Evolutionary conservation across 2,329 filamentous ascomycete species (phyloP), one percentile per base, ranked within the genome.

Genomic region (Byssothecium circinans): DNA sequence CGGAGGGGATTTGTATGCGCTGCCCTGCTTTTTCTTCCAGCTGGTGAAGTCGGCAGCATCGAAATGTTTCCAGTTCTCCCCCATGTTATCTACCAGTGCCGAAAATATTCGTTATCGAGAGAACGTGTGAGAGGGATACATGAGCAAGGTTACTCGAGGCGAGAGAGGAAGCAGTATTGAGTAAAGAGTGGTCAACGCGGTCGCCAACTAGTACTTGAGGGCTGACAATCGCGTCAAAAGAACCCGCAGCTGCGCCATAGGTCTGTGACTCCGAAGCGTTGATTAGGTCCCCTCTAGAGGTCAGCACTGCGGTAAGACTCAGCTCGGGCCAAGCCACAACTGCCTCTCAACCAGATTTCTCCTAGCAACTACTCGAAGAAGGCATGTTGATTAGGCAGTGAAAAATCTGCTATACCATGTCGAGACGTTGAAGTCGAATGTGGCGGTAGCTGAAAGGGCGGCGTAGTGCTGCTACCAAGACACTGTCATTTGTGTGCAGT

Each of bases 31-130:
- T 23, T 41, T 53, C 41, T 61, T 65, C 48, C 62, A 54, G 14
- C 45, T 43, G 37, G 53, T 56, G 46, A 57, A 61, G 4, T 62
- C 60, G 8, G 63, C 58, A 4, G 59, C 55, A 46, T 62, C 53
- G 47, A 62, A 62, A 30, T 61, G 60, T 20, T 51, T 61, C 27
- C 50, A 43, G 27, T 52, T 56, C 34, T 52, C 53, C 19, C 48
- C 50, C 57, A 62, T 68, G 27, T 53, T 45, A 44, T 10, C 23
- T 17, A 12, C 19, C 20, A 8, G 14, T 38, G 34, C 35, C 18
- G 29, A 36, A 36, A 43, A 6, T 12, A 29, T 8, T 4, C 12
- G 6, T 32, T 32, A n/a, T 32, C 14, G 29, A 32, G 7, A 27
- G 42, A 11, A 18, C 18, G 17, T 11, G 18, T 17, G 15, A 36